Evolutionary conservation across 805 yeast species (phyloP).

Genomic region (Dipodascopsis uninucleata): DNA sequence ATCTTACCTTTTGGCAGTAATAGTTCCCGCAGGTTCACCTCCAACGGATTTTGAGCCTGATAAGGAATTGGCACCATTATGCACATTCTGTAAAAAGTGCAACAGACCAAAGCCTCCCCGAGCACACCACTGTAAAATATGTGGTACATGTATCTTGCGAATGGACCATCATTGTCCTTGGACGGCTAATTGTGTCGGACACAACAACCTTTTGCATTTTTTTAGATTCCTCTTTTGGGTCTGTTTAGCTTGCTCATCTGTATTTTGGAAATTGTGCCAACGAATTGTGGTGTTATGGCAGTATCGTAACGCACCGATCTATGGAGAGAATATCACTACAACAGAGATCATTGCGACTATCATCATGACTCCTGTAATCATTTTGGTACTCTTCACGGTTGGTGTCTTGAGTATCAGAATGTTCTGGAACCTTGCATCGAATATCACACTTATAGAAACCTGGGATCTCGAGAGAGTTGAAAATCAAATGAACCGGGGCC

Average conservation of each 20-base stretch:
- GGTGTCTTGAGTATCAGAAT: constrained; percentile 60
- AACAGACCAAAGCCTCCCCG: constrained; percentile 72
- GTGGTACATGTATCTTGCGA: constrained; percentile 60
- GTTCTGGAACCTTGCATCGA: constrained; percentile 50
- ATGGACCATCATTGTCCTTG: constrained; percentile 97
- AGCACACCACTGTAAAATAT: constrained; percentile 79
- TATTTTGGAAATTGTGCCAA: constrained; percentile 42
- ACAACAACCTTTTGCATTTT: constrained; percentile 72
- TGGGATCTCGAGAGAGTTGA: constrained; percentile 90
- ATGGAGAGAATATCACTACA: constrained; percentile 54
- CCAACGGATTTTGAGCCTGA: constrained; percentile 46
- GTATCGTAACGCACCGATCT: constrained; percentile 13
- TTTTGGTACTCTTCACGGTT: constrained; percentile 61
- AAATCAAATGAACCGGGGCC: constrained; percentile 48
- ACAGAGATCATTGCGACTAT: constrained; percentile 57
- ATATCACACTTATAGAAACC: constrained; percentile 83
- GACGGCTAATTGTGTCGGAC: constrained; percentile 90
- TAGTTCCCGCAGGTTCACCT: constrained; percentile 64
- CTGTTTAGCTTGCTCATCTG: constrained; percentile 35
- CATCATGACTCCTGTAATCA: constrained; percentile 50
- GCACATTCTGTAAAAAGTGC: constrained; percentile 53
- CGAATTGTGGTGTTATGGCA: constrained; percentile 47
- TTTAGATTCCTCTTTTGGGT: constrained; percentile 72
- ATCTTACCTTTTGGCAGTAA: constrained; percentile 68
- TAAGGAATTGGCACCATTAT: constrained; percentile 50